Percentiles rank a stretch among this genome's conserved stretches.
Conservation (phyloP, 176 grass and related monocot species). For the Eragrostis nindensis region DNA sequence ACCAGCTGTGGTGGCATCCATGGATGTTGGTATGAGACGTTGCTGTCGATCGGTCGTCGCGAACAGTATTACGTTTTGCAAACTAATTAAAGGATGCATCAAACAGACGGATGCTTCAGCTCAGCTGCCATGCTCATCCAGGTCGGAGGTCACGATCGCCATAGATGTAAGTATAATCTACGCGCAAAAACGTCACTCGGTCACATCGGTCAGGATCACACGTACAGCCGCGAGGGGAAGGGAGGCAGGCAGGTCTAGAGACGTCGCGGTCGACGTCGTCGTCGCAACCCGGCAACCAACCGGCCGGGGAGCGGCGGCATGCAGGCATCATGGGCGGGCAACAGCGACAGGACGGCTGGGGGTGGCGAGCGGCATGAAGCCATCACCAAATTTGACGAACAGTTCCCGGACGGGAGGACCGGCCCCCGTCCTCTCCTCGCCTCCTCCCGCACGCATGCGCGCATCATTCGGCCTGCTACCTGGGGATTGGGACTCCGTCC, state of each 20-base stretch:
- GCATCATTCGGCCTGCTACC: slow-evolving; percentile 39
- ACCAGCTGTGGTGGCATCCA: background rate
- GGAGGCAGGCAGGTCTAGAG: background rate
- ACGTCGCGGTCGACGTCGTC: background rate
- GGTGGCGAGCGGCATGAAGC: background rate
- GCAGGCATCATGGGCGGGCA: slow-evolving; percentile 21
- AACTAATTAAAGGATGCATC: background rate
- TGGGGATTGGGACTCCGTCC: slow-evolving; percentile 26
- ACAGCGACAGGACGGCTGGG: slow-evolving; percentile 38
- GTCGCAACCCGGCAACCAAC: background rate
- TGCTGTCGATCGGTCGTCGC: background rate
- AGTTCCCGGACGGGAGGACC: slow-evolving; percentile 28
- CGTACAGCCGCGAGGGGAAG: background rate
- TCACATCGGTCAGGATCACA: background rate
- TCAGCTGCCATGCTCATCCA: no score
- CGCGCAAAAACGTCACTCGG: no score
- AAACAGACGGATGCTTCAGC: no score
- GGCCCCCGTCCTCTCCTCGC: background rate
- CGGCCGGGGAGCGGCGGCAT: background rate
- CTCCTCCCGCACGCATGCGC: slow-evolving; percentile 21
- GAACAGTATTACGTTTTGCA: background rate
- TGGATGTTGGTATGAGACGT: background rate
- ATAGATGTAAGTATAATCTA: background rate
- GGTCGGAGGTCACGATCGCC: no score
- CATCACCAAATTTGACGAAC: slow-evolving; percentile 19